phyloP scores from a whole-genome alignment of 2,329 filamentous ascomycete species.

The Corynespora cassiicola region DNA sequence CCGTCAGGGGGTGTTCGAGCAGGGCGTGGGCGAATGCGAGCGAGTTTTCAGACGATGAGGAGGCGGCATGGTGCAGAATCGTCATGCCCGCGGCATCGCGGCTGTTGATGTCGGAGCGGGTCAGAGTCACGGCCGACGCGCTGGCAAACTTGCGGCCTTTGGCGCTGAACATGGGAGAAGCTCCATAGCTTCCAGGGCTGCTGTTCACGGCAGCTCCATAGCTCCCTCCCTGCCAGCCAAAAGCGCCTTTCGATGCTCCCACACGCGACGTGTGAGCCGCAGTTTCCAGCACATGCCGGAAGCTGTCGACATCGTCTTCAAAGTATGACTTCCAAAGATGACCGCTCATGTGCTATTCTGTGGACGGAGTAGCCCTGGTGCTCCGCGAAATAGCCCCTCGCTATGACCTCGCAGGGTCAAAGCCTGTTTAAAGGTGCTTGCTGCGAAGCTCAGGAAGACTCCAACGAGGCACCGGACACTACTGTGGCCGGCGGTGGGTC shows the following conservation, averaged over 20 bases:
- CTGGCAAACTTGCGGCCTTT: constrained; percentile 40
- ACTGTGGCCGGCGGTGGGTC: constrained; percentile 30
- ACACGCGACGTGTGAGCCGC: constrained; percentile 65
- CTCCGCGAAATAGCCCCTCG: constrained; percentile 76
- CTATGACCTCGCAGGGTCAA: constrained; percentile 86
- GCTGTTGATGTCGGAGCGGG: constrained; percentile 77
- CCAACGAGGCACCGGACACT: constrained; percentile 32
- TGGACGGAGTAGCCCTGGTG: constrained; percentile 51
- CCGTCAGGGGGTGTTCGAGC: constrained; percentile 80
- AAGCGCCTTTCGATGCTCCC: constrained; percentile 58
- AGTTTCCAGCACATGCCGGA: constrained; percentile 85
- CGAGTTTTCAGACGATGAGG: constrained; percentile 73
- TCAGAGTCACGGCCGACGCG: constrained; percentile 50
- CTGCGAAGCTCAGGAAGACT: constrained; percentile 57
- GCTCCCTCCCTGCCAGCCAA: constrained; percentile 39
- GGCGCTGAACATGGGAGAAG: constrained; percentile 50
- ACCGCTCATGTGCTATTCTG: constrained; percentile 80
- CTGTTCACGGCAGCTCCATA: constrained; percentile 46
- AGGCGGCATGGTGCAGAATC: constrained; percentile 82
- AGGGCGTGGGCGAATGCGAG: constrained; percentile 78
- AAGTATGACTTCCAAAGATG: constrained; percentile 96
- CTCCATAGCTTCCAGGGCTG: constrained; percentile 55
- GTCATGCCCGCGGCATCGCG: constrained; percentile 84
- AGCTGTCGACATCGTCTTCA: constrained; percentile 96
- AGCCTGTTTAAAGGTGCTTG: constrained; percentile 85